Evolutionary conservation across 306 rosid genomes (phyloP), one percentile per base, ranked within the genome.

Genomic region (Oxytropis ochrocephala): DNA sequence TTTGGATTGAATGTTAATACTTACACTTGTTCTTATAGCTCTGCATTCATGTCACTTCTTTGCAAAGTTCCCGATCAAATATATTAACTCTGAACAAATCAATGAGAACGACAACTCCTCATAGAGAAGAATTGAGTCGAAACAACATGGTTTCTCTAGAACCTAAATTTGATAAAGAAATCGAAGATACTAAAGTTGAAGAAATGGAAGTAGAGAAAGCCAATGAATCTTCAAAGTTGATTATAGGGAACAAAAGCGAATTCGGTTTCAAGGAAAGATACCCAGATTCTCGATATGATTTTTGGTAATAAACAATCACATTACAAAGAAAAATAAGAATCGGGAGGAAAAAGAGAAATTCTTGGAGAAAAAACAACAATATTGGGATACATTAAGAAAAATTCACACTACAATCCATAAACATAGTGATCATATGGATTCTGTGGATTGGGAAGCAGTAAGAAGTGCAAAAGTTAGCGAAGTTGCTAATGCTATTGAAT

Each of bases 41-140:
- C 83, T 0, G 96, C 98, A 1, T 92, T 65, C 53, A 81, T 92
- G 84, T 70, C 86, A n/a, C 90, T 89, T 44, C n/a, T n/a, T 82
- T 4, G 81, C 96, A 0, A 74, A 7, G 44, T 92, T 79, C 44
- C 90, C 0, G 0, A n/a, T 64, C 13, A 56, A 50, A 57, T 13
- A 57, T 13, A 19, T 32, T 14, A 52, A 50, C 17, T 49, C 41
- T 43, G 41, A 30, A 50, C 44, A 64, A 74, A 16, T 44, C 44
- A 53, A 43, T 5, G 58, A 42, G 7, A 21, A 38, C 24, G 3
- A 47, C n/a, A 6, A 13, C 16, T 4, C 8, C n/a, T n/a, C n/a
- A 35, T 16, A 57, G 13, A 21, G 62, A 71, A 42, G n/a, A 63
- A 21, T 44, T 1, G 4, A 0, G 12, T 42, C 7, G 5, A 21